Evolutionary conservation across 805 yeast genomes (phyloP).

Genomic region (Deakozyma indianensis): DNA sequence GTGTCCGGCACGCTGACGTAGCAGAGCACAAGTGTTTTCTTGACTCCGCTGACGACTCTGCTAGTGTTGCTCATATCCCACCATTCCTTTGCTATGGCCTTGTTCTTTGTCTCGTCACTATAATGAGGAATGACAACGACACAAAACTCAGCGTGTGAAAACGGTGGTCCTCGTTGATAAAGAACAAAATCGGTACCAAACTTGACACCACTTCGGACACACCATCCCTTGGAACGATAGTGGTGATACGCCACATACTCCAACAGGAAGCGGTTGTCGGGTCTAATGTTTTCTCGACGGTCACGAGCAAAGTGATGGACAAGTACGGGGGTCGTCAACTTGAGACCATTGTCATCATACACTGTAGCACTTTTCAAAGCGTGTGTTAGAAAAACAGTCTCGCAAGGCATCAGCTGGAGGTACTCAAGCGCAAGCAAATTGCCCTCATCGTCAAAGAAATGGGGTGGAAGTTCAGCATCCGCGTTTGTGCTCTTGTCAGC

Average conservation of each 20-base stretch:
- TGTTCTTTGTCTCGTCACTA: slow-evolving; percentile 16
- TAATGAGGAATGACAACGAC: slow-evolving; percentile 34
- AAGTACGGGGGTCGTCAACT: background rate
- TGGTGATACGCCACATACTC: slow-evolving; percentile 72
- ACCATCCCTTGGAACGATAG: slow-evolving; percentile 85
- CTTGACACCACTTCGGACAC: slow-evolving; percentile 81
- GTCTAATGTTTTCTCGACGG: slow-evolving; percentile 3
- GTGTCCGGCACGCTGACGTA: slow-evolving; percentile 46
- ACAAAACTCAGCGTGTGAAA: slow-evolving; percentile 84
- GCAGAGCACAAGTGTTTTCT: slow-evolving; percentile 56
- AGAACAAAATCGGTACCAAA: slow-evolving; percentile 79
- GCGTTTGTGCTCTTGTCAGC: slow-evolving; percentile 14
- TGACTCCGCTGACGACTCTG: slow-evolving; percentile 78
- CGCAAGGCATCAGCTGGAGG: slow-evolving; percentile 63
- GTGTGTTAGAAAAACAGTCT: slow-evolving; percentile 52
- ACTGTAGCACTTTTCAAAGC: slow-evolving; percentile 38
- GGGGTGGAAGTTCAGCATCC: slow-evolving; percentile 10
- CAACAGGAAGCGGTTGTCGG: slow-evolving; percentile 29
- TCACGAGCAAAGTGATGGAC: background rate
- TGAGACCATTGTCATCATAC: slow-evolving; percentile 9
- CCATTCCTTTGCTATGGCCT: slow-evolving; percentile 25
- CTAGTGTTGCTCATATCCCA: slow-evolving; percentile 54
- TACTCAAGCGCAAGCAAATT: slow-evolving; percentile 21
- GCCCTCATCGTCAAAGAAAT: slow-evolving; percentile 6
- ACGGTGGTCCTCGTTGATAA: slow-evolving; percentile 88